phyloP scores from a whole-genome alignment of 1,139 yeast genomes.

The Magnusiomyces suaveolens region DNA sequence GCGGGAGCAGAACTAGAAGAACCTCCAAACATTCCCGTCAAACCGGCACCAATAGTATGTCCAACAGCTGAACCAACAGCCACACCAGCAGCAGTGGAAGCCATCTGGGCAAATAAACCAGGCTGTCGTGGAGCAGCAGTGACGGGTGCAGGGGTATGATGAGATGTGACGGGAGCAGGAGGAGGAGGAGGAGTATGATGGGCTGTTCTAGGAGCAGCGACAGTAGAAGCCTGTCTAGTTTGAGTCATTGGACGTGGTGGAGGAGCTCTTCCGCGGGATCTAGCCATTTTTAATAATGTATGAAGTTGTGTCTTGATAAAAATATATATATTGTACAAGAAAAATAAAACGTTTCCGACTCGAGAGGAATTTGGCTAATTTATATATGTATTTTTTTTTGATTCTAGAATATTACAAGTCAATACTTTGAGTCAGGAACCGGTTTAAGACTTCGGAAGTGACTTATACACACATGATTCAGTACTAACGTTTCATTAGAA shows the following conservation, averaged over 20 bases:
- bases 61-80: slow-evolving; percentile 97
- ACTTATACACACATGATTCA: background rate
- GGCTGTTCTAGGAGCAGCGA: slow-evolving; percentile 49
- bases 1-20: slow-evolving; percentile 47
- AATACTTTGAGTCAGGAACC: slow-evolving; percentile 2
- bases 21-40: slow-evolving; percentile 82
- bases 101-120: slow-evolving; percentile 94
- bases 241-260: slow-evolving; percentile 39
- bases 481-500: background rate
- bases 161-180: slow-evolving; percentile 36
- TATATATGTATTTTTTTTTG: slow-evolving; percentile 5
- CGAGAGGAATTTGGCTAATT: no score
- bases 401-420: background rate
- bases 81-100: slow-evolving; percentile 98
- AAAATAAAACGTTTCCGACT: no score
- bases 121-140: slow-evolving; percentile 53
- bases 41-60: slow-evolving; percentile 92
- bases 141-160: slow-evolving; percentile 31
- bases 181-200: slow-evolving; percentile 41
- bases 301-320: background rate
- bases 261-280: slow-evolving; percentile 41
- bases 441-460: background rate
- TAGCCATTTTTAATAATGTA: slow-evolving; percentile 44
- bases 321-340: background rate
- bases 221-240: slow-evolving; percentile 66